A percentile compares a stretch with the other conserved stretches of the same genome.
Conservation (phyloP, 1,284 basidiomycete species). For the Microbotryomycetes sp. region DNA sequence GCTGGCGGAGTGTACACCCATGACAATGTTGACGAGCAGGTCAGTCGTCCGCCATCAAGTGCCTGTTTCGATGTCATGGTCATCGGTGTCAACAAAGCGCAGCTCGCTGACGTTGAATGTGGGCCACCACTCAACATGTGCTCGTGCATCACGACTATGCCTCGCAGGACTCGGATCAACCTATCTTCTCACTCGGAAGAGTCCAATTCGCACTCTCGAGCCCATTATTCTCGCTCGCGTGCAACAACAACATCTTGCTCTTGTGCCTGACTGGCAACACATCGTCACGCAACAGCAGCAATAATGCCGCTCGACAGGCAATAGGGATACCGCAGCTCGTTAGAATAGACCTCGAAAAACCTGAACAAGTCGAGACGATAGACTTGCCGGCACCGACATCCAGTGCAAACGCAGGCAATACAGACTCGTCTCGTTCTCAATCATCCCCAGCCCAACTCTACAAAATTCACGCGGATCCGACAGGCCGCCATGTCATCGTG, state of each 20-base stretch:
- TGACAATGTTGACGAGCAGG: conserved; percentile 12
- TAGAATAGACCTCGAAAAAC: conserved; percentile 35
- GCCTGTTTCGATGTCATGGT: not conserved
- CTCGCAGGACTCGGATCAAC: conserved; percentile 12
- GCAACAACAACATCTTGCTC: conserved; percentile 71
- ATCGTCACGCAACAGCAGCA: not conserved
- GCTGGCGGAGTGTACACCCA: conserved; percentile 12
- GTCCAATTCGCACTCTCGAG: conserved; percentile 81
- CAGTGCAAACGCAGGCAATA: not conserved
- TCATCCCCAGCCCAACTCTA: conserved; percentile 42
- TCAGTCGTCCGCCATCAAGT: not conserved
- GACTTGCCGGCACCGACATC: conserved; percentile 18
- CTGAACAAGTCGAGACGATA: conserved; percentile 29
- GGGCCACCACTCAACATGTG: not conserved
- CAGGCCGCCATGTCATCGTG: conserved; percentile 79
- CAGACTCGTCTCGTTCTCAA: conserved; percentile 6
- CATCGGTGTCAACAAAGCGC: not conserved
- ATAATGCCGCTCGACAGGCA: not conserved
- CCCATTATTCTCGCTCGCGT: conserved; percentile 66
- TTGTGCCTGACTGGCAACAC: conserved; percentile 28
- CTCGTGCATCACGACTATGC: not conserved
- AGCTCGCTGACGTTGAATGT: not conserved
- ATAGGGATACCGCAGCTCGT: conserved; percentile 25
- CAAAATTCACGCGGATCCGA: conserved; percentile 83
- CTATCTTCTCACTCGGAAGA: conserved; percentile 28